Evolutionary conservation across 1,284 basidiomycete genomes (phyloP).

Genomic region (Ustilago esculenta): DNA sequence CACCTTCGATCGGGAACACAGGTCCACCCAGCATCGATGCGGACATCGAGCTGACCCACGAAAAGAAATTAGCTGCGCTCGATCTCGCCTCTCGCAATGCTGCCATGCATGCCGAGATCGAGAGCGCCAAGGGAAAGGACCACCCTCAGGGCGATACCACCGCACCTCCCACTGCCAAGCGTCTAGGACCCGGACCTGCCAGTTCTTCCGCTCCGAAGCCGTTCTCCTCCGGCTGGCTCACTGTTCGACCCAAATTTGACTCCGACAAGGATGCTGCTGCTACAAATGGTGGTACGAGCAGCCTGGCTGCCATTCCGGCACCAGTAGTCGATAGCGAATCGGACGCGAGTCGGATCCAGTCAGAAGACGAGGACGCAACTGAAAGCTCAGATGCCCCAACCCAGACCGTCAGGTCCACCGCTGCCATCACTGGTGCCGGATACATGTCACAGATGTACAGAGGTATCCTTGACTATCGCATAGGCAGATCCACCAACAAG

Average conservation of each 20-base stretch:
- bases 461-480: constrained; percentile 59
- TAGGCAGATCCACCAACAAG: constrained; percentile 15
- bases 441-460: constrained; percentile 63
- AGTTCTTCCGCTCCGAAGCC: constrained; percentile 30
- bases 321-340: constrained; percentile 24
- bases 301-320: constrained; percentile 24
- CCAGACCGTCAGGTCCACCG: background rate
- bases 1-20: constrained; percentile 12
- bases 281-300: background rate
- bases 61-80: constrained; percentile 49
- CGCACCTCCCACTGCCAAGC: constrained; percentile 48
- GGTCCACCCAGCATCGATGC: constrained; percentile 22
- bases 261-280: constrained; percentile 27
- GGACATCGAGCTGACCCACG: constrained; percentile 42
- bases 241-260: constrained; percentile 49
- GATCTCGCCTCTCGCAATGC: constrained; percentile 54
- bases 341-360: constrained; percentile 15
- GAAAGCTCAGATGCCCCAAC: constrained; percentile 8
- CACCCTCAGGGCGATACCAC: constrained; percentile 40
- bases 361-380: constrained; percentile 17
- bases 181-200: constrained; percentile 42
- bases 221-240: constrained; percentile 54
- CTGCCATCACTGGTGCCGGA: constrained; percentile 14
- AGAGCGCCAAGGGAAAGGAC: constrained; percentile 40
- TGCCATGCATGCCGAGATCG: constrained; percentile 45